Conservation (phyloP, 2,329 filamentous ascomycete genomes). For the Talaromyces sp. region DNA sequence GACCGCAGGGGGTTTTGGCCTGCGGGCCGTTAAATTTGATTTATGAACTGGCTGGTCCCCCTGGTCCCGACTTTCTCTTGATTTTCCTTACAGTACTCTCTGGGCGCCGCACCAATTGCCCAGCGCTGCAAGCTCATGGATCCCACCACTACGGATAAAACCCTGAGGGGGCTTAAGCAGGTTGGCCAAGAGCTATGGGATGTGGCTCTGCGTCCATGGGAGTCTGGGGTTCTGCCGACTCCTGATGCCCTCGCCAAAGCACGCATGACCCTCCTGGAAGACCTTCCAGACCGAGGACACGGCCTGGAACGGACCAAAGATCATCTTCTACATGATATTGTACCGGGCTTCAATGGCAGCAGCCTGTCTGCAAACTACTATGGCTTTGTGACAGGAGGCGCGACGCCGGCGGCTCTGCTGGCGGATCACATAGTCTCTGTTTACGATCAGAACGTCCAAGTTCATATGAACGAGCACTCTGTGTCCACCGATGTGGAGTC, state of each 20-base stretch:
- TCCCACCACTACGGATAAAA: background rate
- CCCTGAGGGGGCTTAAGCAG: background rate
- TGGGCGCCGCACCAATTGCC: background rate
- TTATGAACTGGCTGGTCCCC: background rate
- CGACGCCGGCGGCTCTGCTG: slow-evolving; percentile 70
- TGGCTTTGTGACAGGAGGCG: slow-evolving; percentile 82
- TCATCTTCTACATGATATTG: slow-evolving; percentile 38
- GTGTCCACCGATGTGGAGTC: slow-evolving; percentile 73
- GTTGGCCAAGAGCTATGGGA: slow-evolving; percentile 27
- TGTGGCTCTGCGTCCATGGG: slow-evolving; percentile 23
- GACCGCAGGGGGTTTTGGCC: background rate
- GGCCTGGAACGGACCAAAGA: slow-evolving; percentile 26
- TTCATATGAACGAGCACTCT: slow-evolving; percentile 73
- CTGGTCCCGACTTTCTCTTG: background rate
- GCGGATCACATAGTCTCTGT: slow-evolving; percentile 80
- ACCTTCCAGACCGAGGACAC: slow-evolving; percentile 24
- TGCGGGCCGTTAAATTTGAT: background rate
- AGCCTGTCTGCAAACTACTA: slow-evolving; percentile 68
- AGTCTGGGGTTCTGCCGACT: slow-evolving; percentile 27
- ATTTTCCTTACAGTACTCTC: background rate
- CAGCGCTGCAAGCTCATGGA: background rate
- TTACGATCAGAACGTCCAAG: slow-evolving; percentile 77
- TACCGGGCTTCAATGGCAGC: slow-evolving; percentile 59
- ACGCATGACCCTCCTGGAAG: slow-evolving; percentile 26
- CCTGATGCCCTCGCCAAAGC: slow-evolving; percentile 24